Percentiles rank a stretch among this genome's conserved stretches.
phyloP scores from a whole-genome alignment of 192 early-diverging fungal species.

The Backusella circina region DNA sequence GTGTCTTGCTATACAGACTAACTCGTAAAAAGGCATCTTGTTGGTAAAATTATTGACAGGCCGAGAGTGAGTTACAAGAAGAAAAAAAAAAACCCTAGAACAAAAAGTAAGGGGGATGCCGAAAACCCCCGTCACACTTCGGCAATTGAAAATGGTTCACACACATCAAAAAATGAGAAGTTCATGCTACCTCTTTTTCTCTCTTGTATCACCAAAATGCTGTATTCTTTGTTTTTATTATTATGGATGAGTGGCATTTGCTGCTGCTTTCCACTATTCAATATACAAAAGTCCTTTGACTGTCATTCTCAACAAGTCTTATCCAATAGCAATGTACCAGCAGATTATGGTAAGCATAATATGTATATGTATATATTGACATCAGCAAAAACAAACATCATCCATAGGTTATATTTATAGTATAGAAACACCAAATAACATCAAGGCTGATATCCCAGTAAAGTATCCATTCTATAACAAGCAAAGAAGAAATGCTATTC shows the following conservation, averaged over 20 bases:
- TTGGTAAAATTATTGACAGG: background rate
- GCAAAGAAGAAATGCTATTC: background rate
- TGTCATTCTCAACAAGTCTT: background rate
- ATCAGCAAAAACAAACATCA: no score
- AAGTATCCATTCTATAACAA: background rate
- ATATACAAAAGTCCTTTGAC: background rate
- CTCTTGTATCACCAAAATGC: background rate
- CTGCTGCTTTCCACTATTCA: background rate
- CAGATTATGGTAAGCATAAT: background rate
- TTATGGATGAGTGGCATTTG: background rate
- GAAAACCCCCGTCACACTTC: background rate
- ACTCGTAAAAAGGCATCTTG: constrained; percentile 65
- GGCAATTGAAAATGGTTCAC: background rate
- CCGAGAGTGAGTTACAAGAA: background rate
- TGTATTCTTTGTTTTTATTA: background rate
- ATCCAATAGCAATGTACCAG: background rate
- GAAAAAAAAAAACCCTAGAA: background rate
- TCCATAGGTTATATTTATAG: background rate
- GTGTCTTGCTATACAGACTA: constrained; percentile 62
- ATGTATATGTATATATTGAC: no score
- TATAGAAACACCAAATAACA: background rate
- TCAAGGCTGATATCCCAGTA: background rate
- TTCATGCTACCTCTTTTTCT: background rate
- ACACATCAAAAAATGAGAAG: background rate
- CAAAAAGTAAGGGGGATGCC: background rate